These are phyloP conservation scores for Coemansia sp. DNA, from an alignment of 192 early-diverging fungal species.

Conservation along the genomic window DNA sequence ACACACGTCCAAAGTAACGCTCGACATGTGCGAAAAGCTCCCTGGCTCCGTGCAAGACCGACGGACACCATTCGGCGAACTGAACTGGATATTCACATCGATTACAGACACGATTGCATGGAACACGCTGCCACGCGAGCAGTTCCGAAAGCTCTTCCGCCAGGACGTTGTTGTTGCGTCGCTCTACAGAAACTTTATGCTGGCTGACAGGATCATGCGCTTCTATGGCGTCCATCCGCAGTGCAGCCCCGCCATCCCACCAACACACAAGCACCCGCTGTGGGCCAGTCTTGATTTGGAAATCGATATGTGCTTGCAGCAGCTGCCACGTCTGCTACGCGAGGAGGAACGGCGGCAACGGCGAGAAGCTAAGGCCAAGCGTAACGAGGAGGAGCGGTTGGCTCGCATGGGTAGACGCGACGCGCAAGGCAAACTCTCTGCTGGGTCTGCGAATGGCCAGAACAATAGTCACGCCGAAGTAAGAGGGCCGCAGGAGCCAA, in stretches of 20 bases:
- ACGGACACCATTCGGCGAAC: conserved; percentile 91
- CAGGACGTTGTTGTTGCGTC: conserved; percentile 94
- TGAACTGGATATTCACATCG: conserved; percentile 99
- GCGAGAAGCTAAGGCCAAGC: conserved; percentile 30
- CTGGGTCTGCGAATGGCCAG: background rate
- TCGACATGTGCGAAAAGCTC: conserved; percentile 64
- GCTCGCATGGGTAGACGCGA: conserved; percentile 15
- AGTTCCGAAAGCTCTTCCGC: conserved; percentile 88
- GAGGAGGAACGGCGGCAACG: conserved; percentile 29
- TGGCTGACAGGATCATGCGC: conserved; percentile 95
- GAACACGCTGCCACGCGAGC: conserved; percentile 84
- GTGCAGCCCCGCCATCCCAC: conserved; percentile 79
- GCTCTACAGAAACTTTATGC: conserved; percentile 92
- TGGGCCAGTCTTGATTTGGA: conserved; percentile 96
- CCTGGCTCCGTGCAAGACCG: conserved; percentile 89
- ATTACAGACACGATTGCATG: conserved; percentile 99
- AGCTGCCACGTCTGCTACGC: conserved; percentile 77
- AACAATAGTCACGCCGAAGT: conserved; percentile 2
- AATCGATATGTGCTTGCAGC: conserved; percentile 88
- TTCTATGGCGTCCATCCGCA: conserved; percentile 91
- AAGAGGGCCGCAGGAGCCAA: conserved; percentile 14
- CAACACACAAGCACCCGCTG: conserved; percentile 93
- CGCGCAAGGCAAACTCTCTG: background rate
- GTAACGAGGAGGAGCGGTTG: conserved; percentile 21
- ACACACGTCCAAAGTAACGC: conserved; percentile 66